Evolutionary conservation across 495 filamentous ascomycete species (phyloP).

Genomic region (Parathielavia appendiculata): DNA sequence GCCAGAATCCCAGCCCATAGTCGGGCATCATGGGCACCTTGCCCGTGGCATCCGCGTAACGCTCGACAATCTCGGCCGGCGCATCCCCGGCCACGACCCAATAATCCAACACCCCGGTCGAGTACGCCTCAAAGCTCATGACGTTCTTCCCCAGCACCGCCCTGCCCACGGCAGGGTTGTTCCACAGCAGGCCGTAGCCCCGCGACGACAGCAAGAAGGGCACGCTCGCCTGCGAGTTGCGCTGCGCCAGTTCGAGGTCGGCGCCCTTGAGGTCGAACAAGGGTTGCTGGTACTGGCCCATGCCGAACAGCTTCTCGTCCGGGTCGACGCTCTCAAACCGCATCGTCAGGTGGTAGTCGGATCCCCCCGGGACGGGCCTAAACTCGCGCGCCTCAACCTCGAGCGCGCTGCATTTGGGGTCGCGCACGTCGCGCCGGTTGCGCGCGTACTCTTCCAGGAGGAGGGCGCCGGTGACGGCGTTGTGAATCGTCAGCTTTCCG

Average conservation of each 20-base stretch:
- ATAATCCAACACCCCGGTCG: conserved; percentile 50
- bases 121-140: conserved; percentile 55
- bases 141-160: conserved; percentile 52
- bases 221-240: conserved; percentile 55
- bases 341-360: conserved; percentile 47
- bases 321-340: conserved; percentile 49
- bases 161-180: conserved; percentile 52
- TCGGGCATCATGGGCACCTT: conserved; percentile 58
- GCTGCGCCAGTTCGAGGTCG: conserved; percentile 56
- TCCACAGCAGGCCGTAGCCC: conserved; percentile 57
- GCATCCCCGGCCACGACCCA: conserved; percentile 54
- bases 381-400: conserved; percentile 52
- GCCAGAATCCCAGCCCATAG: conserved; percentile 59
- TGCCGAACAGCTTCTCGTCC: conserved; percentile 54
- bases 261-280: conserved; percentile 51
- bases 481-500: conserved; percentile 50
- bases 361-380: conserved; percentile 44
- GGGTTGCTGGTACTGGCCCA: conserved; percentile 60
- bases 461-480: conserved; percentile 29
- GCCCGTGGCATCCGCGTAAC: conserved; percentile 48
- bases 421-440: conserved; percentile 44
- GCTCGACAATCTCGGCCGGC: conserved; percentile 48
- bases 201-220: conserved; percentile 51
- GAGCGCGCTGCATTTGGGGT: conserved; percentile 53
- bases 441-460: conserved; percentile 54